Evolutionary conservation across 192 early-diverging fungal species (phyloP), one percentile per base, ranked within the genome.

Genomic region (Nowakowskiella sp.): DNA sequence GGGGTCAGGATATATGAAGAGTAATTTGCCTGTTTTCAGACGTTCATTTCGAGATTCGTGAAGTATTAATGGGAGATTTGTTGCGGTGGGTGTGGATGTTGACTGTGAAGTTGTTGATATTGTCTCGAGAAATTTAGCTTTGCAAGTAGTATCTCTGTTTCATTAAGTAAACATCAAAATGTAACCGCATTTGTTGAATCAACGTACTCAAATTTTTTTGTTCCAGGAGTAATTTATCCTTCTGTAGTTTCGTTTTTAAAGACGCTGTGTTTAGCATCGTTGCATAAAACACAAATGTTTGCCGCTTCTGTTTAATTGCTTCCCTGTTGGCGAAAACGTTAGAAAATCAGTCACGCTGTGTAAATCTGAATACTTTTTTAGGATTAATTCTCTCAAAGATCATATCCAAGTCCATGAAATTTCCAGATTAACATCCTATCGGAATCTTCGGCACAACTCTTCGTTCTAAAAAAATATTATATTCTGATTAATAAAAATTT

Each of bases 341-440:
- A 4, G 64, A 66, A 10, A 13, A 5, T 21, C 36, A 44, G 19
- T 25, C 19, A 8, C 33, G n/a, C 21, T 6, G n/a, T 4, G 51
- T 0, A 3, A 1, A 6, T 54, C 39, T 10, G 1, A 57, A 57
- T 9, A 31, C 9, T 51, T n/a, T 54, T n/a, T 3, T 24, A n/a
- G 4, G 23, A 1, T 44, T 62, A 30, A 77, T 58, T 5, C 46
- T 53, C 6, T 42, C 44, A 30, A 70, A 87, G 55, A 96, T 90
- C 22, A 67, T 59, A 36, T 90, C 76, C 31, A 99, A 71, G 59
- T 91, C 89, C 19, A 76, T 71, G 59, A 86, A 87, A 71, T 96
- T 94, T 5, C 92, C 92, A 79, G 85, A 78, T 50, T 97, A 99
- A 67, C 70, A 99, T 77, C 62, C 92, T 75, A 62, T 99, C 95